phyloP scores from a whole-genome alignment of 78 protist genomes.

The Emiliania huxleyi region DNA sequence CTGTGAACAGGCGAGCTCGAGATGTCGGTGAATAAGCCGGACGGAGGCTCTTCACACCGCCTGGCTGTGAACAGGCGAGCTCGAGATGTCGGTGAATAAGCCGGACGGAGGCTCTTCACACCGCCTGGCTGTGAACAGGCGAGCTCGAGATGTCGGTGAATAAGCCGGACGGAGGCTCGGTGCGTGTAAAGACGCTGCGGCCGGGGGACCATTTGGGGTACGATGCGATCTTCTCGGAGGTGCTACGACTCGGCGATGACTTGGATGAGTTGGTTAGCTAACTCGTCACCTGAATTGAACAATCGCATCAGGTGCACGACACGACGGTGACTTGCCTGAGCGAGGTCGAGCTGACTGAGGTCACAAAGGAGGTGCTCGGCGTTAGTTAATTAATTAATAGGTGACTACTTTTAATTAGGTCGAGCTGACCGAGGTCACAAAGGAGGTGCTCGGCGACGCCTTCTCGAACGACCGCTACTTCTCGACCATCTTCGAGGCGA shows the following conservation, averaged over 20 bases:
- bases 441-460: not conserved
- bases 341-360: not conserved
- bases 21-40: no score
- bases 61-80: no score
- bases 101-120: no score
- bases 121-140: no score
- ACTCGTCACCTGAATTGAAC: not conserved
- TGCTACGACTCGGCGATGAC: not conserved
- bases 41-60: no score
- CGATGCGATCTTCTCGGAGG: not conserved
- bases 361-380: not conserved
- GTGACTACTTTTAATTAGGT: not conserved
- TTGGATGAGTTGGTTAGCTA: not conserved
- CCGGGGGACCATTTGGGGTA: not conserved
- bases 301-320: not conserved
- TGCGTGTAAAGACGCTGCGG: not conserved
- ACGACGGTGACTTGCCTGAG: not conserved
- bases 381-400: no score
- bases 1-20: no score
- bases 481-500: not conserved
- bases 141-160: not conserved
- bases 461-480: not conserved
- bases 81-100: no score
- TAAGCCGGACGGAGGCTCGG: not conserved
- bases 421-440: not conserved